A percentile compares a stretch with the other conserved stretches of the same genome.
phyloP scores from a whole-genome alignment of 805 yeast genomes.

The Candida vaughaniae region DNA sequence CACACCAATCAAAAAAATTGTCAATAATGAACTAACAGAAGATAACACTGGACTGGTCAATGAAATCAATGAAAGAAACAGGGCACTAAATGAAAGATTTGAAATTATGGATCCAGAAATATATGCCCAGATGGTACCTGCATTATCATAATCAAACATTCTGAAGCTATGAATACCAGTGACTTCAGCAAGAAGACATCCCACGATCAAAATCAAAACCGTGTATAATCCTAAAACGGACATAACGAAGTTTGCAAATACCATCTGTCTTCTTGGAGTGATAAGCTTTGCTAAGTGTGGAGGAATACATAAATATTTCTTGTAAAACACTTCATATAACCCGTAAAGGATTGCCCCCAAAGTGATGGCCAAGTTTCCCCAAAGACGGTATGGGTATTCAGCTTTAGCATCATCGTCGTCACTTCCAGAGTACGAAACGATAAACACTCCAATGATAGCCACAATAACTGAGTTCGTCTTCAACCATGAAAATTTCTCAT shows the following conservation, averaged over 20 bases:
- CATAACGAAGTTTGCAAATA: slow-evolving; percentile 78
- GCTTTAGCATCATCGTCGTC: slow-evolving; percentile 20
- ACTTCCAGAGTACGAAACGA: slow-evolving; percentile 69
- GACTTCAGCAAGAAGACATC: slow-evolving; percentile 48
- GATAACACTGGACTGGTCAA: slow-evolving; percentile 84
- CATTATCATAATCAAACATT: slow-evolving; percentile 43
- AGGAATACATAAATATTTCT: slow-evolving; percentile 74
- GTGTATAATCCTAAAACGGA: slow-evolving; percentile 64
- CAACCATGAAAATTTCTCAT: slow-evolving; percentile 61
- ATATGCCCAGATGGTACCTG: slow-evolving; percentile 41
- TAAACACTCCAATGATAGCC: slow-evolving; percentile 72
- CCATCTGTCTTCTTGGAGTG: slow-evolving; percentile 64
- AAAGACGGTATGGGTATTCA: slow-evolving; percentile 55
- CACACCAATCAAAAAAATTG: slow-evolving; percentile 76
- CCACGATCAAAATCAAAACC: slow-evolving; percentile 44
- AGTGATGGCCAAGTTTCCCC: slow-evolving; percentile 71
- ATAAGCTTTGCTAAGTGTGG: slow-evolving; percentile 42
- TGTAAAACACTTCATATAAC: slow-evolving; percentile 80
- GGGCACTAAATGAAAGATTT: slow-evolving; percentile 66
- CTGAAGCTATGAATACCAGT: slow-evolving; percentile 58
- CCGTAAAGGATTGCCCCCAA: slow-evolving; percentile 79
- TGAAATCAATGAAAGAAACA: slow-evolving; percentile 76
- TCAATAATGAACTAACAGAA: slow-evolving; percentile 64
- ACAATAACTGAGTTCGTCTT: slow-evolving; percentile 67
- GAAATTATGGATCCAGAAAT: slow-evolving; percentile 55